A percentile compares a stretch with the other conserved stretches of the same genome.
Conservation (phyloP, 306 rosid species). For the cucumber (Cucumis sativus) region Cucumber_9930_V3 NC_026659.2:26625001-26625500, state of each 20-base stretch:
- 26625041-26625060: constrained; percentile 10
- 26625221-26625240: neutral
- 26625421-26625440: neutral
- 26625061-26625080: too few relatives aligned
- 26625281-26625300: neutral
- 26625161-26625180: neutral
- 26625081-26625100: constrained; percentile 18
- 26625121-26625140: neutral
- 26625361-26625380: neutral
- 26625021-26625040: constrained; percentile 2
- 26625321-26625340: neutral
- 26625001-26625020: constrained; percentile 23
- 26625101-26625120: constrained; percentile 5
- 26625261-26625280: neutral
- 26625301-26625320: neutral
- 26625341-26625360: neutral
- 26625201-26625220: neutral
- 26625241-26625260: neutral
- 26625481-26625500: neutral
- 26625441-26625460: neutral
- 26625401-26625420: neutral
- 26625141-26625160: neutral
- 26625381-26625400: neutral
- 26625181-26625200: neutral
- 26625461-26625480: neutral